These are phyloP conservation scores for Cyanodermella asteris DNA, from an alignment of 2,329 filamentous ascomycete genomes.

Conservation along the genomic window DNA sequence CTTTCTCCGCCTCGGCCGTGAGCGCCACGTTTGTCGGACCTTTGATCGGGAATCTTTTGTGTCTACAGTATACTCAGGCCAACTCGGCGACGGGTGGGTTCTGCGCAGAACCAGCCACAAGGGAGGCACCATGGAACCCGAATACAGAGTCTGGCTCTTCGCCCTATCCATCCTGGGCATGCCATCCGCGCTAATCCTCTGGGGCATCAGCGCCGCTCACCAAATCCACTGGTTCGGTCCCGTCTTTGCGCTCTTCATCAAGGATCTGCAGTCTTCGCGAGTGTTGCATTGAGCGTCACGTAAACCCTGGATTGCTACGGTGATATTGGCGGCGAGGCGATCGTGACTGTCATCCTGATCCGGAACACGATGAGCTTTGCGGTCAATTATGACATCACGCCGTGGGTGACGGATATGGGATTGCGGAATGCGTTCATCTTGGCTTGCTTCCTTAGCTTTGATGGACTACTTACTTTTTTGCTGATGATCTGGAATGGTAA, in stretches of 20 bases:
- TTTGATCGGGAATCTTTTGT: slow-evolving; percentile 9
- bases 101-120: slow-evolving; percentile 9
- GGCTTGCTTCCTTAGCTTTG: slow-evolving; percentile 21
- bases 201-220: slow-evolving; percentile 12
- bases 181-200: slow-evolving; percentile 10
- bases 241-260: slow-evolving; percentile 26
- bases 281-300: slow-evolving; percentile 20
- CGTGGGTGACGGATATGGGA: slow-evolving; percentile 22
- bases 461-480: slow-evolving; percentile 16
- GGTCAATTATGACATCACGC: slow-evolving; percentile 27
- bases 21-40: slow-evolving; percentile 11
- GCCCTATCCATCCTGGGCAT: slow-evolving; percentile 10
- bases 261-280: slow-evolving; percentile 23
- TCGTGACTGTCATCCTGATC: slow-evolving; percentile 27
- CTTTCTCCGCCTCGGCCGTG: slow-evolving; percentile 10
- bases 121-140: slow-evolving; percentile 8
- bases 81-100: slow-evolving; percentile 6
- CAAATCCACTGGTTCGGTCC: slow-evolving; percentile 19
- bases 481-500: slow-evolving; percentile 4
- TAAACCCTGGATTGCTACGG: slow-evolving; percentile 29
- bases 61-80: slow-evolving; percentile 7
- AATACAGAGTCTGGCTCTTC: slow-evolving; percentile 13
- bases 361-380: slow-evolving; percentile 29
- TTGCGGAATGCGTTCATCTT: slow-evolving; percentile 21
- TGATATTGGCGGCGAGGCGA: slow-evolving; percentile 25